These are phyloP conservation scores for Rhizophora apiculata DNA, from an alignment of 345 rosid species.

Conservation along the genomic window DNA sequence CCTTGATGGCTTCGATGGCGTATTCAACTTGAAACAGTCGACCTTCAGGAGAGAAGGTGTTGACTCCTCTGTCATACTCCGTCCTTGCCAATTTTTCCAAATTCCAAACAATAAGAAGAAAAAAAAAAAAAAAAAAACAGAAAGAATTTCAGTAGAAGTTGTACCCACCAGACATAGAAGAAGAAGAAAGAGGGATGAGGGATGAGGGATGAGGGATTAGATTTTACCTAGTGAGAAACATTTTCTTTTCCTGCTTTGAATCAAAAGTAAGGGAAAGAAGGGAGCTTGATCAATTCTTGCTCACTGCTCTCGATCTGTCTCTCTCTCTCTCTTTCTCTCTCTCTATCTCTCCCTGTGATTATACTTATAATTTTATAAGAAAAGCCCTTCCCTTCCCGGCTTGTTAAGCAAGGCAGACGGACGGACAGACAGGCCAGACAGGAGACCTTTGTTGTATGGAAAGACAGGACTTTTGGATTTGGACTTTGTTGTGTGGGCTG, in stretches of 20 bases:
- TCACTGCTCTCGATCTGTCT: too few species aligned
- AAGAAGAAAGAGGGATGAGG: neutral
- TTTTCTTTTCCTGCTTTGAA: conserved; percentile 26
- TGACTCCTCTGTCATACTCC: conserved; percentile 98
- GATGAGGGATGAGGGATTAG: neutral
- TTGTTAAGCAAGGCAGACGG: conserved; percentile 29
- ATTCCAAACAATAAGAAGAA: conserved; percentile 3
- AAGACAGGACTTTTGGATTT: neutral
- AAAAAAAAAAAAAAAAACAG: conserved; percentile 1
- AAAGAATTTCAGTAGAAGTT: too few species aligned
- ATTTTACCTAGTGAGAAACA: conserved; percentile 71
- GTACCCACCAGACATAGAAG: neutral
- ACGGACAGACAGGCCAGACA: neutral
- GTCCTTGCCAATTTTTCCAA: conserved; percentile 43
- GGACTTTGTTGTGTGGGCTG: neutral
- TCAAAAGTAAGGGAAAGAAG: conserved; percentile 1
- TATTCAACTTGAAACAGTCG: conserved; percentile 94
- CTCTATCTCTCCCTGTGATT: too few species aligned
- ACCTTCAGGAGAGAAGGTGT: conserved; percentile 98
- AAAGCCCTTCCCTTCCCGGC: neutral
- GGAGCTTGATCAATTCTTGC: too few species aligned
- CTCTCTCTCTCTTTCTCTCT: too few species aligned
- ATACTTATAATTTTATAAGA: too few species aligned
- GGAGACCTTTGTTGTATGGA: too few species aligned
- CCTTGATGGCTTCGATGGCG: conserved; percentile 99